These are phyloP conservation scores for Carex cristatella DNA, from an alignment of 176 grass and related monocot genomes.

Conservation along the genomic window DNA sequence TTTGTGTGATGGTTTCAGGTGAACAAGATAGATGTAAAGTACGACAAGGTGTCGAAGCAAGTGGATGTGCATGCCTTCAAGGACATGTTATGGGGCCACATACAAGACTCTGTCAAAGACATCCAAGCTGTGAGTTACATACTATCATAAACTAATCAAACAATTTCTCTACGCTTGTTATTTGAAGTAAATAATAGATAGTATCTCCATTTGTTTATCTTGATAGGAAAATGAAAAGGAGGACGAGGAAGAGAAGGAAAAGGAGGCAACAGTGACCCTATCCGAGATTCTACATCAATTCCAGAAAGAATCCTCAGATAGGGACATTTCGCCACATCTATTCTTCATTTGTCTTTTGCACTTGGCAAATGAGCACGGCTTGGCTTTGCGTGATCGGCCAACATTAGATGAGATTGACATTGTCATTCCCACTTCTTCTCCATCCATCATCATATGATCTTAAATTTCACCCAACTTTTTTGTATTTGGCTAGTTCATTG, in stretches of 20 bases:
- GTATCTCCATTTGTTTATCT: not conserved
- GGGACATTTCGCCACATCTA: constrained; percentile 73
- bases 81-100: constrained; percentile 81
- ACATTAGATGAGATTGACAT: constrained; percentile 92
- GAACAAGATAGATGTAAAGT: constrained; percentile 85
- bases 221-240: not conserved
- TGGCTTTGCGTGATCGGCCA: constrained; percentile 41
- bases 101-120: constrained; percentile 51
- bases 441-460: not conserved
- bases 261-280: constrained; percentile 31
- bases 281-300: constrained; percentile 56
- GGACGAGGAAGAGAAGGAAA: not conserved
- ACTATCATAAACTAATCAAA: constrained; percentile 5
- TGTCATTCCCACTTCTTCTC: constrained; percentile 33
- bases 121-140: constrained; percentile 34
- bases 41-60: constrained; percentile 95
- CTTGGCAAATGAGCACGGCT: constrained; percentile 74
- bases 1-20: constrained; percentile 41
- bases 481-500: not conserved
- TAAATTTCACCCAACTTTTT: not conserved
- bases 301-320: constrained; percentile 39
- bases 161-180: not conserved
- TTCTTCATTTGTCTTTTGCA: constrained; percentile 96
- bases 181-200: not conserved
- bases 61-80: constrained; percentile 98